These are phyloP conservation scores for Odonthalia washingtoniensis DNA, from an alignment of 31 red algal species.

Conservation along the genomic window DNA sequence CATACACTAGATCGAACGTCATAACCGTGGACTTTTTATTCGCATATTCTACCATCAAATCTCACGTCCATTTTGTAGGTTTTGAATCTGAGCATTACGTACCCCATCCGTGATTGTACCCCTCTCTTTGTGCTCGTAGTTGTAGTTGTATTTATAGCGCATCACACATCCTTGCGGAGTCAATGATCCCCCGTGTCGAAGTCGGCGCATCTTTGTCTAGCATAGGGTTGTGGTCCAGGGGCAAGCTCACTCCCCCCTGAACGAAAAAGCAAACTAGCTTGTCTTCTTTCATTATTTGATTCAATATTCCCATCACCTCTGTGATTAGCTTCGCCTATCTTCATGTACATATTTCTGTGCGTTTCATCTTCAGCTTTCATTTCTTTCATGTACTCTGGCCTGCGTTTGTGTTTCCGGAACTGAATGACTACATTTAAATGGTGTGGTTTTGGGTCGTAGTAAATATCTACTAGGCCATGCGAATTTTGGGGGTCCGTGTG, in stretches of 20 bases:
- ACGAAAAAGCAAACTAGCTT: no score
- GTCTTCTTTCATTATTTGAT: no score
- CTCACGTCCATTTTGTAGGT: background rate
- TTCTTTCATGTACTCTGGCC: no score
- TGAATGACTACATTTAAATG: no score
- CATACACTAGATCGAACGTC: slow-evolving; percentile 3
- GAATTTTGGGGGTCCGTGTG: no score
- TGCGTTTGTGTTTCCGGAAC: no score
- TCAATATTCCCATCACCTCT: no score
- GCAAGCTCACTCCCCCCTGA: background rate
- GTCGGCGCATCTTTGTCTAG: background rate
- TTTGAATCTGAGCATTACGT: background rate
- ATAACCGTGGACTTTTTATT: background rate
- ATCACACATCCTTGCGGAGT: background rate
- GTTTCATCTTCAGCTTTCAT: no score
- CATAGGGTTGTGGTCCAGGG: background rate
- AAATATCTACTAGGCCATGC: no score
- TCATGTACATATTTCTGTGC: no score
- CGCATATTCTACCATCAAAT: background rate
- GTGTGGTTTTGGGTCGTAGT: no score
- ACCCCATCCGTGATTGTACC: slow-evolving; percentile 1
- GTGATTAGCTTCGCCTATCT: no score
- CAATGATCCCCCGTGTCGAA: background rate
- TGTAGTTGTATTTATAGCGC: background rate
- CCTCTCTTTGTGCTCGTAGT: background rate